These are phyloP conservation scores for Chaetomium strumarium DNA, from an alignment of 2,329 filamentous ascomycete species.

Conservation along the genomic window DNA sequence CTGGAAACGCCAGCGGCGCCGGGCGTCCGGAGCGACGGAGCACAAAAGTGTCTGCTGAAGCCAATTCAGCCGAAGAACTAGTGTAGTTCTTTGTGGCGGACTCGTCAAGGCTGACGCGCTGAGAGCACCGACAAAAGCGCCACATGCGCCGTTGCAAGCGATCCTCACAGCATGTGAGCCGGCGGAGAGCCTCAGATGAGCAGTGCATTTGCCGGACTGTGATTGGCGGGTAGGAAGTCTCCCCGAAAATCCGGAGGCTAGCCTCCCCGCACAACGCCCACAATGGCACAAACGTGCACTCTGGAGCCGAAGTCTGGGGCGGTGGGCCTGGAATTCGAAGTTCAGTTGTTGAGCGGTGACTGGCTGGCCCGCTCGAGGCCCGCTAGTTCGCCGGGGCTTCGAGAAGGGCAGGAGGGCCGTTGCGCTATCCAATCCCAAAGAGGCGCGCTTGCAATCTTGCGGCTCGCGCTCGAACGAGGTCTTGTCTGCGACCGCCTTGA, in stretches of 20 bases:
- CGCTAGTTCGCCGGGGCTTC: slow-evolving; percentile 4
- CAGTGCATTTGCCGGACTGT: neutral
- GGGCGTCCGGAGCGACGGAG: neutral
- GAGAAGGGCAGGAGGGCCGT: slow-evolving; percentile 16
- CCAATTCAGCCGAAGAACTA: slow-evolving; percentile 4
- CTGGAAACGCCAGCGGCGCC: slow-evolving; percentile 9
- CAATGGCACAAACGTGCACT: no score
- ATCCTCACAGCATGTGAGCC: slow-evolving; percentile 4
- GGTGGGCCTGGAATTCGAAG: no score
- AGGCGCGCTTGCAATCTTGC: neutral
- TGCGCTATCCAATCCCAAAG: slow-evolving; percentile 4
- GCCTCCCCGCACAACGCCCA: neutral
- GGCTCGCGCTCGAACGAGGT: slow-evolving; percentile 6
- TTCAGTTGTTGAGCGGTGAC: neutral
- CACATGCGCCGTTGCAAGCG: slow-evolving; percentile 10
- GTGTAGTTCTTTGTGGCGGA: no score
- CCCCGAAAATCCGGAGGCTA: slow-evolving; percentile 17
- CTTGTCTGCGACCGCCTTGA: neutral
- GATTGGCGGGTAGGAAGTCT: slow-evolving; percentile 19
- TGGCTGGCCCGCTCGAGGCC: neutral
- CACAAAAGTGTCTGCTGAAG: neutral
- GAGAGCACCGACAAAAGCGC: neutral
- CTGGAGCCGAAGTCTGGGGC: neutral
- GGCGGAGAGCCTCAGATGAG: neutral
- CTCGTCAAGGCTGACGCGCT: neutral